Conservation (phyloP, 2,329 filamentous ascomycete genomes). For the Claviceps sp. region DNA sequence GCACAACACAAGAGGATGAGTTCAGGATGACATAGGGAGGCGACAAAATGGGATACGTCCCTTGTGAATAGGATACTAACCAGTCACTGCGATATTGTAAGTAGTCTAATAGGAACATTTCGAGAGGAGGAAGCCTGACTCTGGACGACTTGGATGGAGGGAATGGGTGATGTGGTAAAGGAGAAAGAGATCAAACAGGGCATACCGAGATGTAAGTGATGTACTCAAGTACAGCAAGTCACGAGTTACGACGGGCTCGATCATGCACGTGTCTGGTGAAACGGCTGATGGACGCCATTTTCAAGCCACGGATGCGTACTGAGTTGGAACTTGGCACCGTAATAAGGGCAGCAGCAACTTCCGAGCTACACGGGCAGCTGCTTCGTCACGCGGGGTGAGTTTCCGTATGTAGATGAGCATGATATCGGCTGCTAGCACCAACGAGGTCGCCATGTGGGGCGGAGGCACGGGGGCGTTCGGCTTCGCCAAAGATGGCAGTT, state of each 20-base stretch:
- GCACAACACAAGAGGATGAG: neutral
- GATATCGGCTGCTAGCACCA: too few species aligned
- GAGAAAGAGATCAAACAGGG: neutral
- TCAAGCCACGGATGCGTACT: neutral
- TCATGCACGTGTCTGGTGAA: neutral
- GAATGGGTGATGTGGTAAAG: neutral
- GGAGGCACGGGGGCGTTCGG: neutral
- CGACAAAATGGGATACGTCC: neutral
- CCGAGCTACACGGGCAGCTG: neutral
- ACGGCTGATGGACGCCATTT: constrained; percentile 5
- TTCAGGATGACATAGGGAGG: neutral
- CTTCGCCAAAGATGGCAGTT: constrained; percentile 2
- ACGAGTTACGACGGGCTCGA: constrained; percentile 4
- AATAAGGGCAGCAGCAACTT: neutral
- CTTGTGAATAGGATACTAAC: constrained; percentile 24
- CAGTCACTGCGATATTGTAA: constrained; percentile 59
- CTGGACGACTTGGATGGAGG: neutral
- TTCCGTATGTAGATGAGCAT: too few species aligned
- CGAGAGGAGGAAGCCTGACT: neutral
- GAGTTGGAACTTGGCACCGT: neutral
- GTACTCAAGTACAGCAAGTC: constrained; percentile 4
- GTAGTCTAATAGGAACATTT: constrained; percentile 39
- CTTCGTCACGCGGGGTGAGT: neutral
- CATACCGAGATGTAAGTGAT: neutral
- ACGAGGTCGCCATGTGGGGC: neutral